Evolutionary conservation across 768 basidiomycete genomes (phyloP), one percentile per base, ranked within the genome.

Genomic region (Lactifluus piperatus): DNA sequence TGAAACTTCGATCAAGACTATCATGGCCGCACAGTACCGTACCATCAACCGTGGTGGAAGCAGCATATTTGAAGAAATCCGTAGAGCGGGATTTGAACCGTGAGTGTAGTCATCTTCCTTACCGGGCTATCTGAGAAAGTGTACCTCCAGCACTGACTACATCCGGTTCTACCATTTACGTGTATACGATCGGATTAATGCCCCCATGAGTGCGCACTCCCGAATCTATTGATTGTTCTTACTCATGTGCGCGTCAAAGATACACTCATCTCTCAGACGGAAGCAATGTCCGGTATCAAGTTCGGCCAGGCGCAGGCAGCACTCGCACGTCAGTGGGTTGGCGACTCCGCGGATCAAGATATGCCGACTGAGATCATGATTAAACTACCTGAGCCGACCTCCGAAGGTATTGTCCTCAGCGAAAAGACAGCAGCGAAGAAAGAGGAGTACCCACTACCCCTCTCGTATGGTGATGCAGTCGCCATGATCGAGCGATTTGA

Each of bases 111-210:
- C 29, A 20, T 2, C 8, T 29, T 37, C 0, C 36, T 7, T 22
- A 24, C 14, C 1, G 11, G 22, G 32, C 48, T 20, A 24, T 27
- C 36, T 16, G 2, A 46, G 10, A 2, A 10, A 22, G 3, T 24
- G 48, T 34, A 20, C 52, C 43, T 16, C 48, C 62, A 91, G 91
- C n/a, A 66, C 75, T 73, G 85, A 94, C 57, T 94, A 87, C 69
- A 88, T 97, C 65, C 81, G 85, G 11, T 92, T 97, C 78, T 97
- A 90, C 74, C 93, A 98, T 72, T 78, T 99, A 26, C 81, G 97
- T 30, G 76, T 86, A 1, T 99, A 94, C 69, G 94, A 97, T 68
- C 78, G 94, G 26, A 90, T 94, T 67, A 94, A 93, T 67, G 85
- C 86, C 0, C 87, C 90, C 1, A 70, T 74, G 62, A 72, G 85